These are phyloP conservation scores for Kwoniella mangroviensis DNA, from an alignment of 768 basidiomycete species.

Conservation along the genomic window DNA sequence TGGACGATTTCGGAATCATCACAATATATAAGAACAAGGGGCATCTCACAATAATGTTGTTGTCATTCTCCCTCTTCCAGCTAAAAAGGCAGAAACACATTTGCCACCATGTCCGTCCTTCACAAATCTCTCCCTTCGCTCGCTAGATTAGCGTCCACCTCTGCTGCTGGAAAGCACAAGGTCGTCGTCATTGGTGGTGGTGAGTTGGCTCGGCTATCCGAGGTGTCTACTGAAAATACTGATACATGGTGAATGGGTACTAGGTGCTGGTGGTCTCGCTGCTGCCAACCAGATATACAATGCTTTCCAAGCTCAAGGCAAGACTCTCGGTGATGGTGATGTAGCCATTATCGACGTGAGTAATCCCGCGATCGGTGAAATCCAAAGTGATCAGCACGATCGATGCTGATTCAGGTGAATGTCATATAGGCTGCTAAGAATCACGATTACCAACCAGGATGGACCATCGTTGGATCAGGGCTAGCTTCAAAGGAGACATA, in stretches of 20 bases:
- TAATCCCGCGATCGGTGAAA: not conserved
- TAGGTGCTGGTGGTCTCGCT: slow-evolving; percentile 79
- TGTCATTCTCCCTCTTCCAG: not conserved
- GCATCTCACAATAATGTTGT: not conserved
- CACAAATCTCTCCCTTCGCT: slow-evolving; percentile 24
- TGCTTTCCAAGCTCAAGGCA: slow-evolving; percentile 73
- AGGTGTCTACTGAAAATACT: not conserved
- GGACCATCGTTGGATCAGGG: slow-evolving; percentile 94
- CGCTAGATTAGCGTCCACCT: slow-evolving; percentile 49
- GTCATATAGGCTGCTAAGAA: slow-evolving; percentile 64
- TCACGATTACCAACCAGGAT: slow-evolving; percentile 93
- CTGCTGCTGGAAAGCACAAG: slow-evolving; percentile 65
- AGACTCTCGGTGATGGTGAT: slow-evolving; percentile 71
- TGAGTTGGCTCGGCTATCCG: slow-evolving; percentile 56
- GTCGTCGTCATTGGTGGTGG: slow-evolving; percentile 88
- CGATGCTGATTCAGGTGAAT: slow-evolving; percentile 3
- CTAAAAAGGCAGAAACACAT: not conserved
- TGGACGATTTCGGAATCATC: slow-evolving; percentile 13
- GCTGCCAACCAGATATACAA: slow-evolving; percentile 87
- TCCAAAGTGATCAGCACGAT: no score
- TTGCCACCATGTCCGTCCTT: slow-evolving; percentile 26
- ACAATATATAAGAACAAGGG: not conserved
- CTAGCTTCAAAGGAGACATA: slow-evolving; percentile 69
- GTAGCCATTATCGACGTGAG: slow-evolving; percentile 78
- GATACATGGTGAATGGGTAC: not conserved